Percentiles rank a stretch among this genome's conserved stretches.
Evolutionary conservation across 495 filamentous ascomycete genomes (phyloP).

Genomic region (Parathielavia hyrcaniae): DNA sequence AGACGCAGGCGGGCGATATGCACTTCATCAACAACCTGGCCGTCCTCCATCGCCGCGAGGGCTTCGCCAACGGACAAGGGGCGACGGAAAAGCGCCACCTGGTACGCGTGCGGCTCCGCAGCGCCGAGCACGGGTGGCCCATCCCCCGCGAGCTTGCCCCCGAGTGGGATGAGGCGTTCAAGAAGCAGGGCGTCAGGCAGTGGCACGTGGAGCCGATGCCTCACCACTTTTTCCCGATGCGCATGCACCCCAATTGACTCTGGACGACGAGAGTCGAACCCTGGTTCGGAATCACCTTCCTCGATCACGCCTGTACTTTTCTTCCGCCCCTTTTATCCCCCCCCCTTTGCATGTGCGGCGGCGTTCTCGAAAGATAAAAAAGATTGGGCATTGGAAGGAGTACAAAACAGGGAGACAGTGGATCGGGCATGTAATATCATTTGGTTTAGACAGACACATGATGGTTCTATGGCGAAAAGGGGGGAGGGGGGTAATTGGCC

Average conservation of each 20-base stretch:
- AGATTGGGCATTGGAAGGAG: slow-evolving; percentile 1
- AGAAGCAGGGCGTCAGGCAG: slow-evolving; percentile 34
- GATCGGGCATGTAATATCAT: background rate
- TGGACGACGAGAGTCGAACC: background rate
- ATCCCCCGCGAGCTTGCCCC: slow-evolving; percentile 39
- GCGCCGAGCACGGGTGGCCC: slow-evolving; percentile 39
- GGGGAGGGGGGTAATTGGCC: background rate
- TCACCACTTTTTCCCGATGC: slow-evolving; percentile 43
- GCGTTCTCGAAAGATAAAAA: slow-evolving; percentile 1
- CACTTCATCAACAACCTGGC: slow-evolving; percentile 71
- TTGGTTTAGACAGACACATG: background rate
- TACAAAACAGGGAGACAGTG: background rate
- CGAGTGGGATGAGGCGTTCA: slow-evolving; percentile 45
- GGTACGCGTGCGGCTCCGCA: slow-evolving; percentile 48
- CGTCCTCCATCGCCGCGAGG: slow-evolving; percentile 60
- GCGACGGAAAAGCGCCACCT: slow-evolving; percentile 42
- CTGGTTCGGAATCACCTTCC: background rate
- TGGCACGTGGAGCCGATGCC: slow-evolving; percentile 51
- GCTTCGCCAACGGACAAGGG: slow-evolving; percentile 48
- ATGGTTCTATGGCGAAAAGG: background rate
- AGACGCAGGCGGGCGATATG: slow-evolving; percentile 58
- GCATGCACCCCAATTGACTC: slow-evolving; percentile 42
- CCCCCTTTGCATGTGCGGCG: background rate
- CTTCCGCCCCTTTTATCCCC: slow-evolving; percentile 6
- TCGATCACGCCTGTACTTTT: background rate